Base-by-base conservation (phyloP, 371 early-diverging fungal species). In the Mucor piriformis region DNA sequence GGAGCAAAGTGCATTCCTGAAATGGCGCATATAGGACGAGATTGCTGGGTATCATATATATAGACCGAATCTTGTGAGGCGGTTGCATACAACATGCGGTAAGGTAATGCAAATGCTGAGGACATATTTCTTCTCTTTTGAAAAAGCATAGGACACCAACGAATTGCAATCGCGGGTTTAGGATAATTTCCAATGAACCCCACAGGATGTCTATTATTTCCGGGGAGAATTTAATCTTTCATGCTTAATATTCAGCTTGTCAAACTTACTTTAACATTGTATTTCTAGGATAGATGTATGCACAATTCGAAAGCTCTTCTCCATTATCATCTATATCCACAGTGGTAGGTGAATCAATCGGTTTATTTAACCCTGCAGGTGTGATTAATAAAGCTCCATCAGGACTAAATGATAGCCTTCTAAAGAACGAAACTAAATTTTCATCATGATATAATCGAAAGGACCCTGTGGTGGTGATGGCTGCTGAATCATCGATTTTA, bases 1-100 rank as follows among this genome's bases (percentile, higher is more conserved):
- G 94, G 83, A 23, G 94, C 90, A 74, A 91, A 95, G 71, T 97
- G 97, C 69, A 96, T 79, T 27, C 92, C 92, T 15, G 87, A 81
- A 35, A 93, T 70, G 33, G 85, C 75, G 20, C 88, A 93, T 6
- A 95, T 72, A 5, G 96, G 91, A 6, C 66, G 66, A 0, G 71
- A 61, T 63, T 87, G 86, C 54, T 92, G 85, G 59, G 95, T 95
- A 81, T 94, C 94, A 72, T 95, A 95, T 13, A 96, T 81, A 37
- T 87, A 82, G n/a, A 93, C 81, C 1, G 91, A 73, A 62, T 95
- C 92, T 70, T 89, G 91, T 18, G 90, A 89, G 0, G 92, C 95
- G 24, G 94, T 88, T 0, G 95, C 95, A 79, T 91, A 91, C 27
- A 95, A 67, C 68, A 91, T 81, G 1, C 95, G 88, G 64, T 92